Conservation (phyloP, 176 grass and related monocot species). For the Poa annua region DNA sequence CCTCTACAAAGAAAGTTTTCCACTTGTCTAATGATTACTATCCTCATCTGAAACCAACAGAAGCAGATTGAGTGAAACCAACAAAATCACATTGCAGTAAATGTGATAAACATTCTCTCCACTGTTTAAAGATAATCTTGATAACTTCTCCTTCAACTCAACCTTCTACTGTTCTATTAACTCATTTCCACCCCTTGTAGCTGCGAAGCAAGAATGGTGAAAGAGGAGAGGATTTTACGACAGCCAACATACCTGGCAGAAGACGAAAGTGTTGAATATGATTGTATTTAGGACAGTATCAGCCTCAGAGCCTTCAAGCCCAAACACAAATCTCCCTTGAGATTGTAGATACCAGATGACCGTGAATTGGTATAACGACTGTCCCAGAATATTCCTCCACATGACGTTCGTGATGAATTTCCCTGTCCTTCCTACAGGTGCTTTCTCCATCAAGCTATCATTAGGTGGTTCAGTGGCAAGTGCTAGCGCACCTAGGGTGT, state of each 20-base stretch:
- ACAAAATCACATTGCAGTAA: too few relatives aligned
- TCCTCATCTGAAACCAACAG: not conserved
- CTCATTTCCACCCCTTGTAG: not conserved
- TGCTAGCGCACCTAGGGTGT: conserved; percentile 89
- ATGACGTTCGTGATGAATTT: conserved; percentile 85
- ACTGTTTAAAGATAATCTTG: not conserved
- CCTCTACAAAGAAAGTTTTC: not conserved
- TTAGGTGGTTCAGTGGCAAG: conserved; percentile 90
- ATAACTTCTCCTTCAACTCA: not conserved
- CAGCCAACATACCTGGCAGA: conserved; percentile 75
- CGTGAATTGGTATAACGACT: conserved; percentile 74
- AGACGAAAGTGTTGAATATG: conserved; percentile 94
- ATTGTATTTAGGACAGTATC: conserved; percentile 79
- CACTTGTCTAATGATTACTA: not conserved
- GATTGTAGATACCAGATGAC: conserved; percentile 88
- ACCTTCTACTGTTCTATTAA: not conserved
- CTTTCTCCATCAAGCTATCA: conserved; percentile 74
- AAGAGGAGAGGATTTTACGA: not conserved
- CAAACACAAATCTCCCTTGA: conserved; percentile 69
- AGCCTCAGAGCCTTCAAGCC: conserved; percentile 55
- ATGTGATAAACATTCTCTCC: not conserved
- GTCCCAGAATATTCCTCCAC: conserved; percentile 92
- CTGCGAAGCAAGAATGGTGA: conserved; percentile 9
- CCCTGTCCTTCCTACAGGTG: conserved; percentile 73
- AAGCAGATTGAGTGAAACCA: not conserved